These are phyloP conservation scores for Mycena capillaripes DNA, from an alignment of 768 basidiomycete genomes.

Conservation along the genomic window DNA sequence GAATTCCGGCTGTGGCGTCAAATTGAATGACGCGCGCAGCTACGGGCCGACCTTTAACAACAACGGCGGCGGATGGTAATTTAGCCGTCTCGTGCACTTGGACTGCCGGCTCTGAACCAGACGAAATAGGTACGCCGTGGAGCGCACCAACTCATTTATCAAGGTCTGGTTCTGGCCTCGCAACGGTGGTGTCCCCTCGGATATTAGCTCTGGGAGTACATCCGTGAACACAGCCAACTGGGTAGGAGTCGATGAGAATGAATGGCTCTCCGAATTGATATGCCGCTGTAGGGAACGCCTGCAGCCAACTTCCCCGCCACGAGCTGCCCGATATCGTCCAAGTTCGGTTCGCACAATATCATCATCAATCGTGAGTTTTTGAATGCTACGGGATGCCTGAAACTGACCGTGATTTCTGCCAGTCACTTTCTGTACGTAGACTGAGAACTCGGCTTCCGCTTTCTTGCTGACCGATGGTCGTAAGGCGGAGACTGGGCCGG, in stretches of 20 bases:
- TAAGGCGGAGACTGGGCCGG: constrained; percentile 75
- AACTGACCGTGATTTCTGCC: neutral
- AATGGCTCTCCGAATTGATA: neutral
- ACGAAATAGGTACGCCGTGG: constrained; percentile 68
- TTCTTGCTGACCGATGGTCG: neutral
- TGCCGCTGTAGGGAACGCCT: constrained; percentile 64
- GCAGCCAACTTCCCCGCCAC: constrained; percentile 72
- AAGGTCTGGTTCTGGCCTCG: constrained; percentile 84
- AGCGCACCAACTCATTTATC: constrained; percentile 68
- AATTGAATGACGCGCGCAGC: constrained; percentile 55
- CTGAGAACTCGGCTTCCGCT: neutral
- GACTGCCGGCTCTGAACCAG: neutral
- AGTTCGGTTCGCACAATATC: constrained; percentile 73
- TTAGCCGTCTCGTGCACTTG: neutral
- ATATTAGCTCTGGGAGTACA: constrained; percentile 57
- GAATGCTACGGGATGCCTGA: neutral
- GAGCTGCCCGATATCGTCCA: constrained; percentile 66
- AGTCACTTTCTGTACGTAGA: constrained; percentile 73
- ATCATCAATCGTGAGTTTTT: constrained; percentile 62
- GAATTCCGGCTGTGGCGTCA: constrained; percentile 73
- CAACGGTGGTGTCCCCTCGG: constrained; percentile 58
- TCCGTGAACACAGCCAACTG: constrained; percentile 65
- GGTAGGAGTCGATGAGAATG: constrained; percentile 49
- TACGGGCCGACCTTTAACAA: constrained; percentile 72
- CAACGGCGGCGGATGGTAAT: constrained; percentile 74